phyloP scores from a whole-genome alignment of 257 asterid species.

The Solanum okadae region DNA sequence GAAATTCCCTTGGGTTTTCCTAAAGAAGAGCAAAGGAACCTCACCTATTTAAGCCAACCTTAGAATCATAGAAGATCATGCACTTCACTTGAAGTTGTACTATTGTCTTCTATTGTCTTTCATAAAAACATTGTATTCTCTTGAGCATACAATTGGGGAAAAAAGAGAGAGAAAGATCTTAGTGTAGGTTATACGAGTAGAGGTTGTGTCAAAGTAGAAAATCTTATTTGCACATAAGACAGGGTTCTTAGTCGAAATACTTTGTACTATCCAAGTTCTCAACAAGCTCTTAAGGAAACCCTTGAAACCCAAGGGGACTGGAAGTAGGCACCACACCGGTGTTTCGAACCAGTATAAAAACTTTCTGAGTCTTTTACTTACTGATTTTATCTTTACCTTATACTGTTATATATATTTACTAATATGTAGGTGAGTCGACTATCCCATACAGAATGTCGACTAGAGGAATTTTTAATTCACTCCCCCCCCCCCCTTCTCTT shows the following conservation, averaged over 20 bases:
- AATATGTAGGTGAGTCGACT: neutral
- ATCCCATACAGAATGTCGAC: neutral
- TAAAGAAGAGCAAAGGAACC: neutral
- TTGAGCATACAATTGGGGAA: neutral
- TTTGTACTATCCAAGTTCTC: too few species aligned
- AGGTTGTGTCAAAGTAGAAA: neutral
- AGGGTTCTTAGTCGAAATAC: neutral
- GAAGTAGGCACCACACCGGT: neutral
- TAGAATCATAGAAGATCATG: neutral
- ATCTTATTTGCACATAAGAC: neutral
- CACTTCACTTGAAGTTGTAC: neutral
- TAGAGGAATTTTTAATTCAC: too few species aligned
- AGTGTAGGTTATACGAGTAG: neutral
- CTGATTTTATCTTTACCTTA: neutral
- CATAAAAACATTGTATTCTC: neutral
- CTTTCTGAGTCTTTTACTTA: neutral
- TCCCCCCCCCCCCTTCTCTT: neutral
- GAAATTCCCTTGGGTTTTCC: neutral
- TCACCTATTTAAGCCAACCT: neutral
- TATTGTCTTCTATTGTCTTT: neutral
- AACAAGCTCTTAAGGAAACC: neutral
- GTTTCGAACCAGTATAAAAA: neutral
- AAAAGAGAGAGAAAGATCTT: too few species aligned
- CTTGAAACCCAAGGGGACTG: neutral
- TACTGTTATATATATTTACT: too few species aligned